A percentile compares a stretch with the other conserved stretches of the same genome.
These are phyloP conservation scores for Clavispora vitiphila DNA, from an alignment of 805 yeast genomes.

Conservation along the genomic window DNA sequence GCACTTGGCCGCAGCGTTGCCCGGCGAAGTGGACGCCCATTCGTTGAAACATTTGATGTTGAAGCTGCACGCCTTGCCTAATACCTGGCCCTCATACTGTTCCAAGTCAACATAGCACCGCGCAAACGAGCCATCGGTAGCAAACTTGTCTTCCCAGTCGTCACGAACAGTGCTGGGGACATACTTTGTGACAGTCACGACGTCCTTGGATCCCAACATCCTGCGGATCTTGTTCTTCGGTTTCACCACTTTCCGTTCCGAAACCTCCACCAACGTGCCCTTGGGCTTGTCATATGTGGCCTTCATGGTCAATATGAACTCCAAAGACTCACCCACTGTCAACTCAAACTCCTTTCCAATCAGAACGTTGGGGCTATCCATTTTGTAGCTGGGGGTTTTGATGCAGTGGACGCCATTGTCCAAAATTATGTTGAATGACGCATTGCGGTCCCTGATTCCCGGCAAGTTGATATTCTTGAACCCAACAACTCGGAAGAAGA, in stretches of 20 bases:
- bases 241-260: conserved; percentile 48
- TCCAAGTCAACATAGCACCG: conserved; percentile 64
- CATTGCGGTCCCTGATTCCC: conserved; percentile 40
- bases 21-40: conserved; percentile 51
- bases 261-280: conserved; percentile 53
- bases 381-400: conserved; percentile 51
- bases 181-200: conserved; percentile 45
- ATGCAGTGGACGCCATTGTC: conserved; percentile 84
- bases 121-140: conserved; percentile 87
- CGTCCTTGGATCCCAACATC: conserved; percentile 44
- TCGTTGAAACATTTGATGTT: conserved; percentile 69
- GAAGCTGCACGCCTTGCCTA: conserved; percentile 48
- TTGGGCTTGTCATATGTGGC: conserved; percentile 50
- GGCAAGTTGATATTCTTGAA: conserved; percentile 45
- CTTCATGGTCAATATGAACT: conserved; percentile 69
- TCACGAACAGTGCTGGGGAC: conserved; percentile 52
- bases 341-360: conserved; percentile 78
- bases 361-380: conserved; percentile 27
- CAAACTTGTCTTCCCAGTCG: conserved; percentile 59
- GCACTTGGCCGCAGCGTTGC: conserved; percentile 25
- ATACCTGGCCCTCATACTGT: conserved; percentile 50
- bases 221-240: conserved; percentile 43
- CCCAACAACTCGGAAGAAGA: conserved; percentile 48
- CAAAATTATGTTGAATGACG: conserved; percentile 47
- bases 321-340: conserved; percentile 54